Conservation (phyloP, 23 red algal genomes). For the Chondrus crispus region DNA sequence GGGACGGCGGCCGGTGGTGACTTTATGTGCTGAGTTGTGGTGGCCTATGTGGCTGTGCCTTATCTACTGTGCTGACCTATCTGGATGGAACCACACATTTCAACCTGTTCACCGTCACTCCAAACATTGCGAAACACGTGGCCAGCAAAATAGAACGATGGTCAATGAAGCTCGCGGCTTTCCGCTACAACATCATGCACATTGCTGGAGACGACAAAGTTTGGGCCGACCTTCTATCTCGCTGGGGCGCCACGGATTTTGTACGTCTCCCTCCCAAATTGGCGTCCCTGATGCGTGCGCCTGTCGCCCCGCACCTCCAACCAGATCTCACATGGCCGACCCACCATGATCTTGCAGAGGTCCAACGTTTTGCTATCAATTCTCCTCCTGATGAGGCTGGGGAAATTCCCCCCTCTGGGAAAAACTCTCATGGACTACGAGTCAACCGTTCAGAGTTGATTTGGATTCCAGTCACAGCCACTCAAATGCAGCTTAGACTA, state of each 20-base stretch:
- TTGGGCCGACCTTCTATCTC: neutral
- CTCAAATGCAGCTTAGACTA: neutral
- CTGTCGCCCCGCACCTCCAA: neutral
- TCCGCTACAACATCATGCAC: neutral
- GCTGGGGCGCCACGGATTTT: neutral
- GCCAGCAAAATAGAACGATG: neutral
- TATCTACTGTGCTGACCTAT: too few relatives aligned
- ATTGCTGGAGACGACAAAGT: neutral
- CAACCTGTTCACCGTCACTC: neutral
- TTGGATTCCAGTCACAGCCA: constrained; percentile 4
- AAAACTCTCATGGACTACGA: neutral
- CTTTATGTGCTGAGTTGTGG: too few relatives aligned
- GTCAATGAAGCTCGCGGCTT: neutral
- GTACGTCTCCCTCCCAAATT: neutral
- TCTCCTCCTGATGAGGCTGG: neutral
- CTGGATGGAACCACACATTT: too few relatives aligned
- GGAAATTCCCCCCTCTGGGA: neutral
- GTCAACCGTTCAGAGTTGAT: neutral
- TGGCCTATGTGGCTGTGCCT: too few relatives aligned
- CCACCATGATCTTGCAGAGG: neutral
- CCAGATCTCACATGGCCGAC: neutral
- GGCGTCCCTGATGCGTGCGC: neutral
- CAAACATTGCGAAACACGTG: neutral
- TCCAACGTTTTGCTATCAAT: neutral
- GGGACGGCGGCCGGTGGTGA: too few relatives aligned